Base-by-base conservation (phyloP, 2,329 filamentous ascomycete genomes). In the Emericellopsis atlantica region DNA sequence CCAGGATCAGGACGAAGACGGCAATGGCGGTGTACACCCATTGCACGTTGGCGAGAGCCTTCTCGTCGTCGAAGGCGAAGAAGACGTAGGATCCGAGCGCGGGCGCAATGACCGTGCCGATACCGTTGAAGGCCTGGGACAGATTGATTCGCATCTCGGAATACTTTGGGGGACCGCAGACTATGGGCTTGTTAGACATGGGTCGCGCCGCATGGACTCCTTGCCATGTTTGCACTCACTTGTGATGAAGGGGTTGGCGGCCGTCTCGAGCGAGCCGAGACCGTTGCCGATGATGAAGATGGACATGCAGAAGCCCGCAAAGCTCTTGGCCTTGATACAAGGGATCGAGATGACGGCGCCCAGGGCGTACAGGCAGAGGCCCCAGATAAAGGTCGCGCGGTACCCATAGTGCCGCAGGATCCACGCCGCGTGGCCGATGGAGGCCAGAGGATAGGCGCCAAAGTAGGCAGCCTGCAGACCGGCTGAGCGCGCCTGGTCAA, bases 11-110 rank as follows among this genome's bases (percentile, higher is more conserved):
- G 26, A 87, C 83, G 46, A 87, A 87, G 52, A 72, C 65, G 4
- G 79, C 81, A 44, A 88, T 84, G 37, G 77, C 74, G 4, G 85
- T 70, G 49, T 88, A 88, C 1, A 85, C 79, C 76, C 79, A 88
- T 58, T 88, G 81, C 2, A 88, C 83, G 42, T 79, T 78, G 47
- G 69, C 67, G 3, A 86, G 65, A 1, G 76, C 74, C 4, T 60
- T 57, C 9, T 72, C 64, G 40, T 74, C 70, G 42, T 70, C 66
- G 37, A 75, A 72, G 42, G 70, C 73, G 62, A 88, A 88, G 60
- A 88, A 83, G 43, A 82, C 80, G 44, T 80, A 79, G 2, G 79
- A 81, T 35, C 80, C 84, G 8, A 88, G 66, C 0, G 86, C 74
- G 2, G 84, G 83, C 0, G 81, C 43, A 16, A 46, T 37, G 37